Percentiles rank a stretch among this genome's conserved stretches.
Conservation (phyloP, 192 early-diverging fungal species). For the Neocallimastix lanati region DNA sequence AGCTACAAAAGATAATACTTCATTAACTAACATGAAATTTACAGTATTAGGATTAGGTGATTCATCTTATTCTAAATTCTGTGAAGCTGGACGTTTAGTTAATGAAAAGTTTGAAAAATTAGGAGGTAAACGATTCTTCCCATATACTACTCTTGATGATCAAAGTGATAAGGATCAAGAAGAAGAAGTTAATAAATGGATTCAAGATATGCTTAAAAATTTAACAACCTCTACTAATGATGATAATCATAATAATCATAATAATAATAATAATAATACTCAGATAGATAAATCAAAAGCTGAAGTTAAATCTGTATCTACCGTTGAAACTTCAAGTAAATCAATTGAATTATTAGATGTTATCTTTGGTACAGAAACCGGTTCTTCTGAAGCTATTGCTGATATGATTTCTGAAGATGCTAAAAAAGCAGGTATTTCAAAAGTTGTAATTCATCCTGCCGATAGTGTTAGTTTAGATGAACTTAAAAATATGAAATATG, state of each 20-base stretch:
- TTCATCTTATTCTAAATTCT: neutral
- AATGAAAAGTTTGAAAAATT: neutral
- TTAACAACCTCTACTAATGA: too few species aligned
- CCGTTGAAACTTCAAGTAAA: too few species aligned
- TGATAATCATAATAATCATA: too few species aligned
- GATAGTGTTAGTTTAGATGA: slow-evolving; percentile 36
- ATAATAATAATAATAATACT: too few species aligned
- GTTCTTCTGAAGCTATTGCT: neutral
- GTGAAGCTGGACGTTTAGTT: neutral
- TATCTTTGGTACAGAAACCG: neutral
- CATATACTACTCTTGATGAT: neutral
- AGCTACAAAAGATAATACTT: slow-evolving; percentile 29
- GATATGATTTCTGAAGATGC: neutral
- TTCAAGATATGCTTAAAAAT: neutral
- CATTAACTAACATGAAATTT: slow-evolving; percentile 47
- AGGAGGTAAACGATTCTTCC: neutral
- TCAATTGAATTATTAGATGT: neutral
- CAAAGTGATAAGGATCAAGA: neutral
- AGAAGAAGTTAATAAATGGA: neutral
- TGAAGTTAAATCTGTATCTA: too few species aligned
- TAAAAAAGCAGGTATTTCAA: neutral
- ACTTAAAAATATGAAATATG: slow-evolving; percentile 51
- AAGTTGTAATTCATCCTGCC: neutral
- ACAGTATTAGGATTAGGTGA: slow-evolving; percentile 84
- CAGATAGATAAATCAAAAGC: too few species aligned